phyloP scores from a whole-genome alignment of 1,139 yeast genomes.

The Candida sp. region DNA sequence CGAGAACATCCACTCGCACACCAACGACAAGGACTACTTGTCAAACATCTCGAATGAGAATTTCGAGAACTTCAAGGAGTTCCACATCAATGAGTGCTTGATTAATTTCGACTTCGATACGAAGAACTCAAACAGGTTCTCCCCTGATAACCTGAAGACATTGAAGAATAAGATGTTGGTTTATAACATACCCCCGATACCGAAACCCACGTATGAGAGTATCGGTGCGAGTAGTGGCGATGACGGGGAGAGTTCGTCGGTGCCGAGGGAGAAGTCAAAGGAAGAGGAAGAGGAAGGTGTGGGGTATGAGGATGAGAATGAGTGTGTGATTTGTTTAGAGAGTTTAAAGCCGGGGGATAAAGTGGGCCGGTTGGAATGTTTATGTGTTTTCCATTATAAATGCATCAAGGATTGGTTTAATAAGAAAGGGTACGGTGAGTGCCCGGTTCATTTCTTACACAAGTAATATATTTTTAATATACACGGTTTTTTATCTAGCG shows the following conservation, averaged over 20 bases:
- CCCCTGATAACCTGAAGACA: constrained; percentile 44
- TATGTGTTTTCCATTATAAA: constrained; percentile 90
- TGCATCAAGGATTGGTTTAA: constrained; percentile 94
- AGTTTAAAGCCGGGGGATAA: constrained; percentile 85
- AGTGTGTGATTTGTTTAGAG: constrained; percentile 94
- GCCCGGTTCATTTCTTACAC: constrained; percentile 74
- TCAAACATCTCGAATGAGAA: constrained; percentile 23
- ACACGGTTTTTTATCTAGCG: constrained; percentile 20
- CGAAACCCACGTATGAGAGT: constrained; percentile 43
- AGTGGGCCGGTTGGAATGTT: constrained; percentile 91
- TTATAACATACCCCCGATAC: constrained; percentile 67
- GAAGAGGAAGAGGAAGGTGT: constrained; percentile 52
- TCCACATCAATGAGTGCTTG: constrained; percentile 75
- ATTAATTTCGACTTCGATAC: constrained; percentile 68
- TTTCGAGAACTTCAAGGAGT: constrained; percentile 57
- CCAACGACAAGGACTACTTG: constrained; percentile 17
- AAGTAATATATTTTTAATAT: constrained; percentile 17
- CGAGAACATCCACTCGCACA: constrained; percentile 16
- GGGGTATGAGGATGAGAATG: constrained; percentile 44
- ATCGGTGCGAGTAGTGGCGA: constrained; percentile 23
- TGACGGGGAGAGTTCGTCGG: constrained; percentile 13
- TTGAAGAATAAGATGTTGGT: constrained; percentile 84
- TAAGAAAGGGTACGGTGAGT: constrained; percentile 82
- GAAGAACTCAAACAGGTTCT: constrained; percentile 51
- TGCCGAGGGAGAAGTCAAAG: constrained; percentile 13